Evolutionary conservation across 192 early-diverging fungal genomes (phyloP), one percentile per base, ranked within the genome.

Genomic region (Coemansia sp.): DNA sequence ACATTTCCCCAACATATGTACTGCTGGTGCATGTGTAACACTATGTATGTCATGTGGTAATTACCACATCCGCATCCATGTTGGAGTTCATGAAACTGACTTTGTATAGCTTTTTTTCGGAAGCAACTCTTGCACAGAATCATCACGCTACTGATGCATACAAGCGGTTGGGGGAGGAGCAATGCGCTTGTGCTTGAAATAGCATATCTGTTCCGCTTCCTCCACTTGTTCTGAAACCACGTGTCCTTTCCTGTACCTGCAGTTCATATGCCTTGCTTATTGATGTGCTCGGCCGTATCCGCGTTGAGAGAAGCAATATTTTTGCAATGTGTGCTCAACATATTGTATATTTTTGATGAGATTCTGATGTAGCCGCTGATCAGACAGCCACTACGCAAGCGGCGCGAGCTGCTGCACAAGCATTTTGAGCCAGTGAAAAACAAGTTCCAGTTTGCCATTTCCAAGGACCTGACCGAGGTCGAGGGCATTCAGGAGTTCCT

Each of bases 401-500:
- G 97, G 20, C 90, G 95, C 34, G 83, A 91, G 58, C 58, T 88
- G 11, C 71, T 99, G 48, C 68, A 75, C 44, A 69, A 85, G 34
- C 59, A 84, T 37, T 98, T 99, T 74, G 66, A 78, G 25, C 86
- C 91, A 37, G 84, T 93, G 2, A 75, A 87, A n/a, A 92, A 93
- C 38, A 88, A 95, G 65, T 98, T 98, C 79, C 73, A 80, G 7
- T 96, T 94, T 82, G 96, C 95, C 8, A 90, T 88, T 59, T 80
- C 87, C 56, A 89, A 90, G 85, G 89, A 93, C 55, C 85, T 91
- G 12, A 86, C 71, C 23, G 84, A 87, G 57, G 91, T 95, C 10
- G 98, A 97, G 50, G 96, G 93, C 64, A 99, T 99, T 52, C 96
- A 98, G 68, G 86, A 88, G 5, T 95, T 98, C 50, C 62, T 81